Evolutionary conservation across 176 grass and related monocot species (phyloP), one percentile per base, ranked within the genome.

Genomic region (Olyra latifolia): DNA sequence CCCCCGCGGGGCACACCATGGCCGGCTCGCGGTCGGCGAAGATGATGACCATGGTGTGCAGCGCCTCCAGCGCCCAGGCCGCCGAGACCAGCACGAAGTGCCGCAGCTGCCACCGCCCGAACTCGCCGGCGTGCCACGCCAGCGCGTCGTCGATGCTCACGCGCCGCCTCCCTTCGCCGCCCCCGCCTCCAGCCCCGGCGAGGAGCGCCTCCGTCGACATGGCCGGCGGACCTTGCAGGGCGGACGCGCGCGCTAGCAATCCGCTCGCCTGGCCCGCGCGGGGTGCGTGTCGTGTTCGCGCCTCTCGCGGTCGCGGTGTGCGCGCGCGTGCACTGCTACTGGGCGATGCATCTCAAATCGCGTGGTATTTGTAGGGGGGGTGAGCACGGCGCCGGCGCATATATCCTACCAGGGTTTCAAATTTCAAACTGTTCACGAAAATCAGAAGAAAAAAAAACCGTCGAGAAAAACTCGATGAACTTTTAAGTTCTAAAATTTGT

Each of bases 41-140:
- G 83, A 98, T 98, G 72, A 92, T 98, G 12, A 91, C 89, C 95
- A 98, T 98, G 43, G 95, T 91, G 88, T 98, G 95, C 28, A 98
- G 66, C 52, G 89, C 95, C 80, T 98, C 95, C 42, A 98, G 85
- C 43, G 90, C 88, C 95, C 95, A 98, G 49, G 95, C 95, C 39
- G 85, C 60, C 3, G 95, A 94, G 2, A 87, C 87, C 77, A 89
- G 72, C 35, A 94, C 75, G 88, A 98, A 98, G 83, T 98, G 95
- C 30, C 85, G 91, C 71, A 97, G 95, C 89, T 98, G 95, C 95
- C 95, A 98, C 67, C 83, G 69, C 72, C 95, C 95, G 77, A 98
- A 94, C 77, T 94, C 92, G 0, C 94, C 95, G 12, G 92, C 89
- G 76, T 97, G 57, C 55, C 29, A 0, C 46, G 68, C 54, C 55